Percentiles rank a stretch among this genome's conserved stretches.
Conservation (phyloP, 2,329 filamentous ascomycete species). For the Aspergillus sp. region DNA sequence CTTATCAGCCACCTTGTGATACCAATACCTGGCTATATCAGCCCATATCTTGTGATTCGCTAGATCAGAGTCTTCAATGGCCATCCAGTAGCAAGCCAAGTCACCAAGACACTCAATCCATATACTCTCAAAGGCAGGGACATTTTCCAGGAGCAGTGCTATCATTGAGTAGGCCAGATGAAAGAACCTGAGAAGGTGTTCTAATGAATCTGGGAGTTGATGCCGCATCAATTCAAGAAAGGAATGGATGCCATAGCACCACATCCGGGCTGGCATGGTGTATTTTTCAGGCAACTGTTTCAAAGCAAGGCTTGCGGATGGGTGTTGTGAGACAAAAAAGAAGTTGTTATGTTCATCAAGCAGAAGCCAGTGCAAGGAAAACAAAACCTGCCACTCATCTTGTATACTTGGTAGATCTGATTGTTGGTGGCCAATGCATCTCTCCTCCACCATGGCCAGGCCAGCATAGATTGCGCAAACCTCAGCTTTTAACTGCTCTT, state of each 20-base stretch:
- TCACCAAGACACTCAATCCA: constrained; percentile 94
- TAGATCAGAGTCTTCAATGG: constrained; percentile 75
- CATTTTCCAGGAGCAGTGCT: constrained; percentile 75
- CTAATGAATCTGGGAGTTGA: constrained; percentile 64
- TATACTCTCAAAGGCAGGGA: constrained; percentile 71
- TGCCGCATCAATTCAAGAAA: constrained; percentile 71
- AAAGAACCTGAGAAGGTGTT: constrained; percentile 87
- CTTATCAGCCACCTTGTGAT: constrained; percentile 69
- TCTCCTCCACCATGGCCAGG: constrained; percentile 74
- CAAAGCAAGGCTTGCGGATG: constrained; percentile 61
- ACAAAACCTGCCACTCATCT: constrained; percentile 70
- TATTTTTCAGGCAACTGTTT: constrained; percentile 67
- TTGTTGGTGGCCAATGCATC: constrained; percentile 76
- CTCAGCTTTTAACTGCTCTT: constrained; percentile 70
- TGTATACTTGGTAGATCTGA: constrained; percentile 46
- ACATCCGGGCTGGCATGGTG: constrained; percentile 89
- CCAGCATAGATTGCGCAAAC: constrained; percentile 60
- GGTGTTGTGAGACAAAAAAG: constrained; percentile 80
- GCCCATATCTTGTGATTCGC: constrained; percentile 73
- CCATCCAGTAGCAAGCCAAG: constrained; percentile 77
- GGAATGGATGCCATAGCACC: constrained; percentile 82
- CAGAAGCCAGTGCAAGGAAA: constrained; percentile 69
- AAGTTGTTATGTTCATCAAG: constrained; percentile 80
- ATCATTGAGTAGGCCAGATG: constrained; percentile 87
- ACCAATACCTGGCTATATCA: constrained; percentile 72